Evolutionary conservation across 108 stramenopile species (phyloP).

Genomic region (Thalassiosira profunda): DNA sequence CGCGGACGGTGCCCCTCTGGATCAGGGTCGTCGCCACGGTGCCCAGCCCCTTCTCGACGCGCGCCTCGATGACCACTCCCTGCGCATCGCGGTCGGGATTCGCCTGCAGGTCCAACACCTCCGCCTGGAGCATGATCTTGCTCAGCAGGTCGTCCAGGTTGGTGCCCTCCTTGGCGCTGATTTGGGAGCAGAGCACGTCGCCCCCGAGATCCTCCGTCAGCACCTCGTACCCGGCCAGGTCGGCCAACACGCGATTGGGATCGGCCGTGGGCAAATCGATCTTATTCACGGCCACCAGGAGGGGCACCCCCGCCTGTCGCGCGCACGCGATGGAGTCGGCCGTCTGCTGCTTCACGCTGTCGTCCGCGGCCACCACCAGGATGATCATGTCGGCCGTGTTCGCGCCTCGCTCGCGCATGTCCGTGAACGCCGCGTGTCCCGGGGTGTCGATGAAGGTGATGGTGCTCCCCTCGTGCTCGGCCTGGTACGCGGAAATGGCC

Average conservation of each 20-base stretch:
- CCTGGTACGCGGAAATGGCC: conserved; percentile 95
- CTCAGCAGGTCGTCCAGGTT: conserved; percentile 96
- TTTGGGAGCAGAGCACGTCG: conserved; percentile 87
- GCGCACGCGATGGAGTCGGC: conserved; percentile 96
- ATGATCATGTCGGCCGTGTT: conserved; percentile 98
- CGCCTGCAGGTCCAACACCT: conserved; percentile 94
- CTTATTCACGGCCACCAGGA: conserved; percentile 99
- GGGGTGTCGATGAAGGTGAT: conserved; percentile 99
- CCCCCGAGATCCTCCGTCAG: conserved; percentile 96
- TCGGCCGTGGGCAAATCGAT: conserved; percentile 92
- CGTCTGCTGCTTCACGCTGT: conserved; percentile 99
- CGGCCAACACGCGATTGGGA: conserved; percentile 77
- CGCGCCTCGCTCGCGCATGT: conserved; percentile 97
- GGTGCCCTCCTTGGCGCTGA: conserved; percentile 92
- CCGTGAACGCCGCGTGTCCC: conserved; percentile 98
- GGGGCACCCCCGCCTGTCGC: conserved; percentile 91
- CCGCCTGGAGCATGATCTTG: conserved; percentile 96
- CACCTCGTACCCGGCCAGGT: conserved; percentile 93
- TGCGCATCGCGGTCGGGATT: conserved; percentile 88
- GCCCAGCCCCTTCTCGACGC: conserved; percentile 93
- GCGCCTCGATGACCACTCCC: conserved; percentile 95
- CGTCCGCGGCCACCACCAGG: conserved; percentile 99
- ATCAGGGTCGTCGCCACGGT: conserved; percentile 95
- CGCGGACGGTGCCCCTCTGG: conserved; percentile 93
- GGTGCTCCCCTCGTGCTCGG: conserved; percentile 66